Evolutionary conservation across 176 grass and related monocot genomes (phyloP).

Genomic region (Hordeum vulgare): DNA sequence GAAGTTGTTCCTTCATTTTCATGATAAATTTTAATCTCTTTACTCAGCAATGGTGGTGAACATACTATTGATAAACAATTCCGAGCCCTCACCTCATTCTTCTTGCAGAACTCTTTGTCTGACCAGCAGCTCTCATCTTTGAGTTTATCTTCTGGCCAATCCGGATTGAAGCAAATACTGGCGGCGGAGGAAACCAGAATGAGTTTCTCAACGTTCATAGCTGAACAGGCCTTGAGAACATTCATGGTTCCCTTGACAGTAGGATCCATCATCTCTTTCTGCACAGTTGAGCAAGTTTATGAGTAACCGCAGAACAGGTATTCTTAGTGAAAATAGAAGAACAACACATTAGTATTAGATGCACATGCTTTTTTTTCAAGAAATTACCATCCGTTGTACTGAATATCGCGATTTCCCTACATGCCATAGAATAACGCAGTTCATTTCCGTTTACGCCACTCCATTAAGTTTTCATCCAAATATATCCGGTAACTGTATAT

Average conservation of each 20-base stretch:
- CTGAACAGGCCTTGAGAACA: conserved; percentile 24
- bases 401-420: too few species aligned
- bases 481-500: neutral
- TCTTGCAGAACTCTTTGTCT: conserved; percentile 12
- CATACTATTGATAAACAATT: neutral
- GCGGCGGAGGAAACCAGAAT: conserved; percentile 26
- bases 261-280: conserved; percentile 35
- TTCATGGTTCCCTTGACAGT: conserved; percentile 26
- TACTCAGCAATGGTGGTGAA: neutral
- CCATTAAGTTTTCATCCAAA: neutral
- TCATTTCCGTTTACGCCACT: too few species aligned
- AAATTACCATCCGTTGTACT: neutral
- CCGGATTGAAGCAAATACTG: neutral
- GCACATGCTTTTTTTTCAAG: neutral
- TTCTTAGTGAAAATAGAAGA: neutral
- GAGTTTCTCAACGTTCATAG: neutral
- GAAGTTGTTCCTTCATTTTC: neutral
- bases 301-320: neutral
- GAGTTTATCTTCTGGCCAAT: conserved; percentile 21
- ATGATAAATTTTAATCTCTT: neutral
- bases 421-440: too few species aligned
- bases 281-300: neutral
- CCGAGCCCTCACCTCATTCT: conserved; percentile 8
- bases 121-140: conserved; percentile 44
- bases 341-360: neutral